Base-by-base conservation (phyloP, 2,329 filamentous ascomycete species). In the Fusarium nisikadoi region DNA sequence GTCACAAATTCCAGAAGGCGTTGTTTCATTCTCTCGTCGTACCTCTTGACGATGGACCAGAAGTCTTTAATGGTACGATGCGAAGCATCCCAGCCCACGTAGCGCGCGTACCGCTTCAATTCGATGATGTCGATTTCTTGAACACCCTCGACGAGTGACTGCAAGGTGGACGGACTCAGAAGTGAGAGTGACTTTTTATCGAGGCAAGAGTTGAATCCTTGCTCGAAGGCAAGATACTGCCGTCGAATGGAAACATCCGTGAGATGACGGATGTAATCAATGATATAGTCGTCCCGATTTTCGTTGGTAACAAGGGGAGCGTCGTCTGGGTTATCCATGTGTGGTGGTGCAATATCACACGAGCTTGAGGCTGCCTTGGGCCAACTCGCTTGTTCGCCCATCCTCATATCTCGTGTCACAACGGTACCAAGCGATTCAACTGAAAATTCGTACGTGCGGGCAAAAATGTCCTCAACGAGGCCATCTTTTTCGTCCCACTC, bases 1-100 rank as follows among this genome's bases (percentile, higher is more conserved):
- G 96, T 99, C 35, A 99, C 95, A 77, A 99, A 99, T 80, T 98
- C 94, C 36, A 99, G 86, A 38, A 99, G 83, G 76, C 89, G 90
- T 57, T 90, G 88, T 81, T 92, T 92, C 85, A 95, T 92, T 47
- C 88, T 85, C 20, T 91, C 86, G 65, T 90, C 86, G 78, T 89
- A 96, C 39, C 80, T 81, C 71, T 88, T 88, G 2, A 97, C 92
- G 12, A 98, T 87, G 17, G 86, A 86, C 96, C 96, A 99, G 80
- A 99, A 98, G 74, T 93, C 89, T 29, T 85, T 84, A 45, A 99
- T 90, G 2, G 92, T 89, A 19, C 85, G 89, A 72, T 96, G 91
- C 0, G 84, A 85, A 1, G 90, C 84, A 49, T 91, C 88, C 86
- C 94, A 98, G 19, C 93, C 93, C 49, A 96, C 93, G 80, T 98